Base-by-base conservation (phyloP, 106 monocot species). In the Dendrobium huoshanense region DNA sequence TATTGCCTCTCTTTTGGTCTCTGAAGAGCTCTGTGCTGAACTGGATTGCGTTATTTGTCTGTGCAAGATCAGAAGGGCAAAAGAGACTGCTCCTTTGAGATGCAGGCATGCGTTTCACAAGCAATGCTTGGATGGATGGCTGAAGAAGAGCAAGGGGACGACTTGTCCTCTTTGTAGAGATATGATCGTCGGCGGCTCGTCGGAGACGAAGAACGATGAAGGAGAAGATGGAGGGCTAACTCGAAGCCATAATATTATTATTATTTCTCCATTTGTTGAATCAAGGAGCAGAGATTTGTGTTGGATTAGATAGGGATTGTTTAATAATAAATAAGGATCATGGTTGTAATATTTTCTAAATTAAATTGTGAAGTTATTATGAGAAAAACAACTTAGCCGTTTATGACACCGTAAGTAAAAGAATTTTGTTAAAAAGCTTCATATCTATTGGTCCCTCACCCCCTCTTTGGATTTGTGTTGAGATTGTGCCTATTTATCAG, bases 81-180 rank as follows among this genome's bases (percentile, higher is more conserved):
- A 73, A 20, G 42, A 37, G 37, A 70, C 70, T 27, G 70, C 33
- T 44, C 43, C 11, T n/a, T 20, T 44, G 74, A 74, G 74, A 41
- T 74, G 74, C 74, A n/a, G 74, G 43, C 74, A 74, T n/a, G 74
- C 44, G n/a, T 74, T 74, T 18, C 74, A 74, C 74, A 74, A 44
- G 44, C 74, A 41, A 0, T 74, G 74, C 19, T 44, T 43, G 7
- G 43, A 42, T 42, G 43, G 31, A 37, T 74, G 74, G 74, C 8
- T 74, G 74, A 74, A 44, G 74, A 41, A 74, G 74, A 41, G 19
- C 5, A 42, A 41, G 19, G 9, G 43, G 33, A 44, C 5, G 8
- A 74, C 74, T 7, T 74, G 74, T 44, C 74, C 74, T 29, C 74
- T 74, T n/a, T 74, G 74, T 37, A 41, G 74, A 11, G n/a, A 4